Conservation (phyloP, 257 asterid species). For the Anisodus acutangulus region DNA sequence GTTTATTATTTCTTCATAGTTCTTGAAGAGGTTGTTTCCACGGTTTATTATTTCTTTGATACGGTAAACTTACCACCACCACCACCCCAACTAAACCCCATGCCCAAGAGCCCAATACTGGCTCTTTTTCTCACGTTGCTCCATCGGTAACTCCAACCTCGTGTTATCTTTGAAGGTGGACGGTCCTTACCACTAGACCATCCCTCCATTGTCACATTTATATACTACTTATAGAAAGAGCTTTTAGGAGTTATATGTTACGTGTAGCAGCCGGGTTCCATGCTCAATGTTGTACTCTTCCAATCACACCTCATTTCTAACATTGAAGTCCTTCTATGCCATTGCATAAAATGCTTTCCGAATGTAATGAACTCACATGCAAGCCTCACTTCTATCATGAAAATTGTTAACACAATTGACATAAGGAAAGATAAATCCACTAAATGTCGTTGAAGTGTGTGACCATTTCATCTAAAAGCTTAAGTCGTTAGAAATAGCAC, state of each 20-base stretch:
- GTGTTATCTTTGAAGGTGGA: neutral
- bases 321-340: slow-evolving; percentile 3
- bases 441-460: neutral
- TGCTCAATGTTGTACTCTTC: neutral
- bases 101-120: neutral
- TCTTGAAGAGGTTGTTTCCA: no score
- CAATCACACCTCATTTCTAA: neutral
- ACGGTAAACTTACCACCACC: neutral
- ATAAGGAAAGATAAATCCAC: neutral
- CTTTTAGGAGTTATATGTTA: slow-evolving; percentile 7
- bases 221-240: slow-evolving; percentile 6
- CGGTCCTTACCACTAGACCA: neutral
- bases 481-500: neutral
- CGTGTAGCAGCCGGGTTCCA: neutral
- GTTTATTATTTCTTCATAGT: neutral
- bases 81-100: neutral
- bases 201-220: neutral
- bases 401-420: neutral
- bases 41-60: neutral
- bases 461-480: neutral
- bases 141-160: neutral
- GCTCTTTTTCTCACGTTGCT: slow-evolving; percentile 3
- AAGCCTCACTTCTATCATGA: slow-evolving; percentile 4
- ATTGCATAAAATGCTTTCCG: neutral
- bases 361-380: neutral